phyloP scores from a whole-genome alignment of 148 eudicot genomes.

The Limonium bicolor region DNA sequence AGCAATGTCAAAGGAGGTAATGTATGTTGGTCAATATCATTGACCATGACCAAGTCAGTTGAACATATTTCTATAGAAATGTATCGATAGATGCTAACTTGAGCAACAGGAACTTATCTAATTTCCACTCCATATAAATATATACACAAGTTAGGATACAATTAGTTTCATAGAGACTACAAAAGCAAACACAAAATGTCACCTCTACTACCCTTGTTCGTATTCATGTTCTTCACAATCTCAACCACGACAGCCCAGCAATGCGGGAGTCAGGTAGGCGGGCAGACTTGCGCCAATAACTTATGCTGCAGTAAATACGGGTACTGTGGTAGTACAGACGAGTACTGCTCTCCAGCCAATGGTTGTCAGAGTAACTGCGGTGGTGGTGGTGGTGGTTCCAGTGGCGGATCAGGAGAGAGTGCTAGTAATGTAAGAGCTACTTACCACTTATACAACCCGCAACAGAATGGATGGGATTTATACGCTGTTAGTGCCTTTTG shows the following conservation, averaged over 20 bases:
- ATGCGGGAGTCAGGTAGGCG: conserved; percentile 11
- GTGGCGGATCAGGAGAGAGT: conserved; percentile 12
- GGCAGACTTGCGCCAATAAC: conserved; percentile 1
- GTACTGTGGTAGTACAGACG: conserved; percentile 11
- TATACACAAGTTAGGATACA: no score
- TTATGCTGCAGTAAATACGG: conserved; percentile 14
- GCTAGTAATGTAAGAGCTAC: conserved; percentile 39
- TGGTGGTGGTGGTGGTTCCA: conserved; percentile 1
- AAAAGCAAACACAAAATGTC: no score
- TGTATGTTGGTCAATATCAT: no score
- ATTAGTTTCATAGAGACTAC: no score
- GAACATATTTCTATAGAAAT: no score
- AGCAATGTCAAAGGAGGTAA: no score
- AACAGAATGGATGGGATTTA: conserved; percentile 29
- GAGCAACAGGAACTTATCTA: no score
- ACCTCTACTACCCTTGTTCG: no score
- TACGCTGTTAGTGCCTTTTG: conserved; percentile 30
- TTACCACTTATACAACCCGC: conserved; percentile 29
- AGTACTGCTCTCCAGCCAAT: conserved; percentile 5
- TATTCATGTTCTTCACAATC: not conserved
- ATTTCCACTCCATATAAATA: no score
- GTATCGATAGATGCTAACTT: no score
- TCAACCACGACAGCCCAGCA: conserved; percentile 7
- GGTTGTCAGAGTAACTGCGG: conserved; percentile 9
- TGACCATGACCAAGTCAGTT: no score